Evolutionary conservation across 2,329 filamentous ascomycete genomes (phyloP), one percentile per base, ranked within the genome.

Genomic region (Beauveria sp.): DNA sequence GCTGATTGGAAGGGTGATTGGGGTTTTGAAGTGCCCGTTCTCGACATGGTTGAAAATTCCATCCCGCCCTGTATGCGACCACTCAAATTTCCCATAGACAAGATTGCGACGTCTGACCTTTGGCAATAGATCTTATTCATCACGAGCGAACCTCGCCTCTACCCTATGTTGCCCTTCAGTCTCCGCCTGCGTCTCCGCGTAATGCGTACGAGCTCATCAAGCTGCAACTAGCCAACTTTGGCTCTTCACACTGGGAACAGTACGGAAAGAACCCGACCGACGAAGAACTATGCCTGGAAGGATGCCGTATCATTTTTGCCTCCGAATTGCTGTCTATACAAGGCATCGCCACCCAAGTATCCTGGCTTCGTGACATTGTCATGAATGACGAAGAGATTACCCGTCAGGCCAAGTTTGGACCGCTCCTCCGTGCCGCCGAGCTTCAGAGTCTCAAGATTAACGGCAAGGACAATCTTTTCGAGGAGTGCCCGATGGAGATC

Each of bases 1-100:
- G 82, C 81, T 64, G 83, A 87, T 71, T 88, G 85, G 85, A 85
- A 86, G 77, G 85, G 85, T 75, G 85, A 86, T 72, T 87, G 85
- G 84, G 85, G 85, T 77, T 87, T 88, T 64, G 85, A 87, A 60
- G 74, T 76, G 30, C 79, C 82, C 42, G 80, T 87, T 47, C 75
- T 86, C 66, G 78, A 84, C 64, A 81, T 86, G 77, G 81, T 87
- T 67, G 85, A 87, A 71, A 87, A 87, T 68, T 84, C 84, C 52
- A 86, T 88, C 62, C 85, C 85, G 59, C 84, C 85, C 55, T 87
- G 83, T 85, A 79, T 77, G 81, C 75, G 74, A 70, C 70, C 70
- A 67, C 64, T 72, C 53, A 70, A 68, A 62, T 72, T 69, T 71
- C 69, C 70, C 63, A 63, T 73, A 73, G 72, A 75, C 63, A 68